Evolutionary conservation across 768 basidiomycete genomes (phyloP).

Genomic region (Glaciozyma antarctica): DNA sequence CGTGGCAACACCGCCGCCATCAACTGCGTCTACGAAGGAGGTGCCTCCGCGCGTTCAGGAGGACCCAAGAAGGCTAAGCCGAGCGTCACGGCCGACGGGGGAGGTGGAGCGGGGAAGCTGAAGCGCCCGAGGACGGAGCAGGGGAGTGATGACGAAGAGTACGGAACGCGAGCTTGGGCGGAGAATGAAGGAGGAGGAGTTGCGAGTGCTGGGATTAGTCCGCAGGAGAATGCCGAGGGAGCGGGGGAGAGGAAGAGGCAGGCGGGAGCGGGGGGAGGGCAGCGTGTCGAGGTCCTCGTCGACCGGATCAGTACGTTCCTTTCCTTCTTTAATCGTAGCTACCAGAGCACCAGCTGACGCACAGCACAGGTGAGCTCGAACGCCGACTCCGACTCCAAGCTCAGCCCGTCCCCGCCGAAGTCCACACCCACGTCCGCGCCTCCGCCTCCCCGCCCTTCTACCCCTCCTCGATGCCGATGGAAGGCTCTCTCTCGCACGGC

Average conservation of each 20-base stretch:
- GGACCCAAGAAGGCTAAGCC: background rate
- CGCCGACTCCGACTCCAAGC: slow-evolving; percentile 10
- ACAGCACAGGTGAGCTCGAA: slow-evolving; percentile 13
- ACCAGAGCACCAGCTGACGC: too few relatives aligned
- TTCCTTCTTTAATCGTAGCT: background rate
- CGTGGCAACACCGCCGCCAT: background rate
- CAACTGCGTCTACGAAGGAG: slow-evolving; percentile 29
- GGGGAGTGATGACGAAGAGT: too few relatives aligned
- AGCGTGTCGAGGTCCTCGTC: slow-evolving; percentile 7
- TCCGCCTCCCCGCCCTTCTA: slow-evolving; percentile 3
- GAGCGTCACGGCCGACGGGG: background rate
- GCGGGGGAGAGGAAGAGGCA: background rate
- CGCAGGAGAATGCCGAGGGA: background rate
- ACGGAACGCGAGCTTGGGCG: too few relatives aligned
- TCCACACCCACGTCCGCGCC: background rate
- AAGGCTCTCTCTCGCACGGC: background rate
- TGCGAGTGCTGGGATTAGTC: too few relatives aligned
- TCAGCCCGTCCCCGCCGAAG: slow-evolving; percentile 5
- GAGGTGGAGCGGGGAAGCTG: background rate
- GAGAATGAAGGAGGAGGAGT: background rate
- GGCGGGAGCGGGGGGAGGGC: slow-evolving; percentile 1
- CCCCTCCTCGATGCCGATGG: background rate
- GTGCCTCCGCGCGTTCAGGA: slow-evolving; percentile 21
- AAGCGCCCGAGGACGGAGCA: background rate
- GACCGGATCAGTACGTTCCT: background rate